phyloP scores from a whole-genome alignment of 2,329 filamentous ascomycete species.

The Huntiella moniliformis region DNA sequence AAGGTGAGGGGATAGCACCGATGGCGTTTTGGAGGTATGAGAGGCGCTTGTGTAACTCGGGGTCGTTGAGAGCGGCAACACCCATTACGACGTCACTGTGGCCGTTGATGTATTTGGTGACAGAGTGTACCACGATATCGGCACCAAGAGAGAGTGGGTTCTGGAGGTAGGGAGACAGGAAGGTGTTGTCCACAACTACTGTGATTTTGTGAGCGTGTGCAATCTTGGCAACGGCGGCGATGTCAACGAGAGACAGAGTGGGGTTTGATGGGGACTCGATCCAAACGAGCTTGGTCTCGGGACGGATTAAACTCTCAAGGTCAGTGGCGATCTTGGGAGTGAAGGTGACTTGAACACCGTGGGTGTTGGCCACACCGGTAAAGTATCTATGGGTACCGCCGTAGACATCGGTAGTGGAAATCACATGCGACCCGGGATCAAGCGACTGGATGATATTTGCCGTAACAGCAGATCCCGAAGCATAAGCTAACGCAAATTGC shows the following conservation, averaged over 20 bases:
- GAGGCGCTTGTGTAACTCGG: conserved; percentile 56
- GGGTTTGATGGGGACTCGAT: conserved; percentile 94
- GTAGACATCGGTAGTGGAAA: conserved; percentile 94
- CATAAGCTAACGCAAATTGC: conserved; percentile 82
- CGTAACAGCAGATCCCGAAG: conserved; percentile 83
- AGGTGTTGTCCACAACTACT: conserved; percentile 99
- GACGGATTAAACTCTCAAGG: conserved; percentile 64
- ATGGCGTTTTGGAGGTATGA: conserved; percentile 94
- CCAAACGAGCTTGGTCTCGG: conserved; percentile 88
- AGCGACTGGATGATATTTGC: conserved; percentile 86
- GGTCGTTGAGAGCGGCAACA: conserved; percentile 82
- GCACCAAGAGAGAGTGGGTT: conserved; percentile 90
- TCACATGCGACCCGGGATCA: conserved; percentile 76
- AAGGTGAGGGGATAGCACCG: conserved; percentile 81
- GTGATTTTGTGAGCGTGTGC: conserved; percentile 78
- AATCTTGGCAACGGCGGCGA: conserved; percentile 61
- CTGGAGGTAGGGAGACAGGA: conserved; percentile 89
- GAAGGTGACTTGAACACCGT: conserved; percentile 89
- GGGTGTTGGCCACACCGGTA: conserved; percentile 87
- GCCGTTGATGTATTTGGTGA: conserved; percentile 98
- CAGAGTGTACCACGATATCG: conserved; percentile 89
- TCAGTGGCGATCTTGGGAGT: conserved; percentile 82
- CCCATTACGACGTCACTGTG: conserved; percentile 97
- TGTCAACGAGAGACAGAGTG: conserved; percentile 82
- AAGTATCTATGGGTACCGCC: conserved; percentile 97